A percentile compares a stretch with the other conserved stretches of the same genome.
These are phyloP conservation scores for Penicillium simplicissimum DNA, from an alignment of 495 filamentous ascomycete species.

Conservation along the genomic window DNA sequence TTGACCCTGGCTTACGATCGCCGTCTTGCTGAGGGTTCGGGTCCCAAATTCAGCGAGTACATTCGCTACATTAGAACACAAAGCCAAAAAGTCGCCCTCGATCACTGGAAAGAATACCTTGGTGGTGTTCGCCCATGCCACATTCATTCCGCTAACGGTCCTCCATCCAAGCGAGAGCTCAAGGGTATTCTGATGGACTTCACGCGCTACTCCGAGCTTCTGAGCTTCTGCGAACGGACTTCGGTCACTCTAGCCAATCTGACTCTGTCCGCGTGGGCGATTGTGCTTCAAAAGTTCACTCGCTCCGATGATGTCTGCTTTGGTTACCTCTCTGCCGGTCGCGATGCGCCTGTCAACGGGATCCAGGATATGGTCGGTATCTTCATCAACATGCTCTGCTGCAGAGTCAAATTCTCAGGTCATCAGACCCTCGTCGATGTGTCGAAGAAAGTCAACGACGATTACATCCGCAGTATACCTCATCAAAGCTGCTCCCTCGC, in stretches of 20 bases:
- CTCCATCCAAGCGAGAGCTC: conserved; percentile 21
- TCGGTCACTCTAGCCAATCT: conserved; percentile 54
- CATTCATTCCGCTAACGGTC: conserved; percentile 13
- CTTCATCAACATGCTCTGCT: conserved; percentile 60
- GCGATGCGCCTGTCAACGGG: conserved; percentile 50
- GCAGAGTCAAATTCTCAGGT: conserved; percentile 44
- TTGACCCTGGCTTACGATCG: conserved; percentile 46
- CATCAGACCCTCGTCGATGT: conserved; percentile 41
- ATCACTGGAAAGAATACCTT: conserved; percentile 50
- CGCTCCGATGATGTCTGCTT: conserved; percentile 59
- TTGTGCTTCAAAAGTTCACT: conserved; percentile 55
- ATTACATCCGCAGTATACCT: conserved; percentile 49
- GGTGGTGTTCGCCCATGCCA: conserved; percentile 31
- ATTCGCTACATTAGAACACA: conserved; percentile 48
- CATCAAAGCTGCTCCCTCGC: conserved; percentile 57
- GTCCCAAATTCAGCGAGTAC: conserved; percentile 57
- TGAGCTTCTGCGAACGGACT: conserved; percentile 47
- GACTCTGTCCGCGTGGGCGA: conserved; percentile 57
- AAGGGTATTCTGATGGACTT: conserved; percentile 40
- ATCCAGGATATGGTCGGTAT: conserved; percentile 56
- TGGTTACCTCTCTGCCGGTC: conserved; percentile 53
- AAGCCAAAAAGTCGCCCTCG: conserved; percentile 36
- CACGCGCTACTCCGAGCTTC: conserved; percentile 41
- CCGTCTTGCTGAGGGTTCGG: conserved; percentile 38
- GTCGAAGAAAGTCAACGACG: conserved; percentile 47